phyloP scores from a whole-genome alignment of 495 filamentous ascomycete species.

The Viridothelium virens region DNA sequence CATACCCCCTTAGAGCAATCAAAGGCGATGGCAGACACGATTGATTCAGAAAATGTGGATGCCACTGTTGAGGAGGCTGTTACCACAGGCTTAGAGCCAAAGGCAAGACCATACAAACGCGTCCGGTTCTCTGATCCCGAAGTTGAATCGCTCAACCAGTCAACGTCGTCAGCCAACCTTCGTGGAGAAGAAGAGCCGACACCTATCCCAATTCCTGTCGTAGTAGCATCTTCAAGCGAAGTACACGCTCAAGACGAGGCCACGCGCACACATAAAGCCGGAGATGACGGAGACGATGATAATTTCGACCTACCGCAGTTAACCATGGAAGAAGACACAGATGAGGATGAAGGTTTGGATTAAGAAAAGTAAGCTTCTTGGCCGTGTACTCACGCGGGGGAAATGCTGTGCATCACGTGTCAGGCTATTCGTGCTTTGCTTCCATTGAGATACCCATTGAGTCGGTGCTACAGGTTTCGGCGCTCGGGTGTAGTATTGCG shows the following conservation, averaged over 20 bases:
- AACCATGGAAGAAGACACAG: conserved; percentile 25
- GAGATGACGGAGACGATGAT: conserved; percentile 6
- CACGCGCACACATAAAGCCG: not conserved
- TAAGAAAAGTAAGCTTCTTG: not conserved
- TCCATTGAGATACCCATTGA: not conserved
- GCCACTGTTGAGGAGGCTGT: not conserved
- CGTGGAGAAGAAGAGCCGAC: not conserved
- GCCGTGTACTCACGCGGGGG: not conserved
- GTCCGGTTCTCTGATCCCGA: conserved; percentile 6
- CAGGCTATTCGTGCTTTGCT: not conserved
- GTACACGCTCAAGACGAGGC: not conserved
- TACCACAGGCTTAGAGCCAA: not conserved
- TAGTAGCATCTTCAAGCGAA: not conserved
- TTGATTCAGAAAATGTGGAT: not conserved
- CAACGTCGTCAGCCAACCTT: not conserved
- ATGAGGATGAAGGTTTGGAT: conserved; percentile 21
- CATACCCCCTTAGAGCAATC: not conserved
- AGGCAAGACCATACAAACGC: not conserved
- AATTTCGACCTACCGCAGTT: conserved; percentile 29
- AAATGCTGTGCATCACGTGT: not conserved
- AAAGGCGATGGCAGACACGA: not conserved
- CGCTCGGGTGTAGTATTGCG: too few relatives aligned
- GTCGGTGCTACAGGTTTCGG: not conserved
- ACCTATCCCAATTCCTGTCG: not conserved
- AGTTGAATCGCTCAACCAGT: not conserved